Conservation (phyloP, 2,329 filamentous ascomycete genomes). For the Talaromyces sp. region DNA sequence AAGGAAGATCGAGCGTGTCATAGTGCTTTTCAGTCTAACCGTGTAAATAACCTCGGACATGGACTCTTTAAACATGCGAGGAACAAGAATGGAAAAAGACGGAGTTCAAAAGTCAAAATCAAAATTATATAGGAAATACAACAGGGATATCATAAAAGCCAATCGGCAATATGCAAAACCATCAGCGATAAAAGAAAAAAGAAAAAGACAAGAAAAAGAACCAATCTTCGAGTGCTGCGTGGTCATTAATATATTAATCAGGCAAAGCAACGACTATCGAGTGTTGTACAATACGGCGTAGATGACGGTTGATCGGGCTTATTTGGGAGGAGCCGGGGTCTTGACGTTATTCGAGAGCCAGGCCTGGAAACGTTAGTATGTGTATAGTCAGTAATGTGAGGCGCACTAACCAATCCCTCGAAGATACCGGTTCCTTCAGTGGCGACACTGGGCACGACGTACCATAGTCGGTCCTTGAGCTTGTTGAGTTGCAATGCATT, state of each 20-base stretch:
- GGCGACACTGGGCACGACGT: constrained; percentile 77
- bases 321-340: constrained; percentile 43
- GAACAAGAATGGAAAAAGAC: neutral
- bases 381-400: constrained; percentile 14
- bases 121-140: constrained; percentile 29
- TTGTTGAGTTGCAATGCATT: constrained; percentile 71
- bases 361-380: constrained; percentile 40
- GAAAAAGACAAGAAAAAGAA: constrained; percentile 22
- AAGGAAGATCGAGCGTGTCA: neutral
- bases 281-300: constrained; percentile 34
- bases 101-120: neutral
- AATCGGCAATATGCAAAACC: constrained; percentile 24
- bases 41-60: neutral
- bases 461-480: constrained; percentile 81
- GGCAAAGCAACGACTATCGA: constrained; percentile 30
- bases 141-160: constrained; percentile 44
- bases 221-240: constrained; percentile 33
- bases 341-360: constrained; percentile 87
- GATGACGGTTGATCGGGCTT: constrained; percentile 10
- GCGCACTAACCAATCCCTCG: constrained; percentile 63
- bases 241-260: constrained; percentile 41
- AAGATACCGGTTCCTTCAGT: constrained; percentile 77
- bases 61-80: neutral
- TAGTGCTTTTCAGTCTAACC: neutral
- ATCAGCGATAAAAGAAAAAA: constrained; percentile 23